Base-by-base conservation (phyloP, 192 early-diverging fungal genomes). In the Anaeromyces robustus region DNA sequence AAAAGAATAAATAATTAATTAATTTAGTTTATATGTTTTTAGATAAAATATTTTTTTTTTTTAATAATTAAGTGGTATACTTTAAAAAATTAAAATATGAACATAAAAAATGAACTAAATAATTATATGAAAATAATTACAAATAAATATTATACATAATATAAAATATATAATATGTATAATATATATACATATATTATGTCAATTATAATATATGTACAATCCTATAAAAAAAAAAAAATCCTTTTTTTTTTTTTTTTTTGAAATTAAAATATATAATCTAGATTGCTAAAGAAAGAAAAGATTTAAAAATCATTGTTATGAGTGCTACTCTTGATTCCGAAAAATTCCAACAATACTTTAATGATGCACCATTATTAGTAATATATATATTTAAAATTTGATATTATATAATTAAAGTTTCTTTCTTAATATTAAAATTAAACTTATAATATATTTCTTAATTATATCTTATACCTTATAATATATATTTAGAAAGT, bases 241-340 rank as follows among this genome's bases (percentile, higher is more conserved):
- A 68, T 11, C 6, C 22, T 30, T 80, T 41, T 31, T 80, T 16
- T 83, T 85, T 43, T 80, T 17, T 86, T 52, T 43, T 30, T 82
- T 81, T 34, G 13, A 31, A 31, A 77, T n/a, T 52, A 80, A 86
- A 81, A 79, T 80, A 26, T 31, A n/a, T 82, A 39, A 12, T 87
- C 9, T 34, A 88, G 83, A 88, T 98, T 79, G 92, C 90, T 77
- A 87, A 84, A 79, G 87, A 89, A 81, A 89, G 98, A 31, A 39
- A 80, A 22, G 97, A 98, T 84, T 86, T 99, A 32, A 96, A 96
- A 84, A 87, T 99, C 30, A 88, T 99, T 31, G 94, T 99, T 52
- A 98, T 98, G 97, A 94, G 92, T 83, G 98, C 98, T 32, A 99
- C 98, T 12, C 89, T 98, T 52, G 97, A 99, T 86, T 96, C 97